A percentile compares a stretch with the other conserved stretches of the same genome.
Conservation (phyloP, 108 stramenopile species). For the Cyclotella atomus region DNA sequence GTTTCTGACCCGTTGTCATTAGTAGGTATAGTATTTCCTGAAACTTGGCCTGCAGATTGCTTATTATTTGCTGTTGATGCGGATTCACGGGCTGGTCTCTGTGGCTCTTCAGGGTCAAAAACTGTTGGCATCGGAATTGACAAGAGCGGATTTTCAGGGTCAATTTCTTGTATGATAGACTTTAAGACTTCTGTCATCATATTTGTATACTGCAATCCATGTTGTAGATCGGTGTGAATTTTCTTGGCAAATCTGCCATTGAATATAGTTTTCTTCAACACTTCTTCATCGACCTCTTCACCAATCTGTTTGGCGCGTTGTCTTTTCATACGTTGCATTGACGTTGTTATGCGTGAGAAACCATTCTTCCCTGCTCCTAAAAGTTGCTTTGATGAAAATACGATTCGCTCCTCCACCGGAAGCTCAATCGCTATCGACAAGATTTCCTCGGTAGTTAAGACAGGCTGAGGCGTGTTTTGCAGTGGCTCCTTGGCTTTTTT, state of each 20-base stretch:
- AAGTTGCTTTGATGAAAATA: constrained; percentile 66
- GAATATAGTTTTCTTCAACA: constrained; percentile 60
- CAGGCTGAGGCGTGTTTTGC: neutral
- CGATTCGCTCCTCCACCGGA: constrained; percentile 56
- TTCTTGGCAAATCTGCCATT: constrained; percentile 77
- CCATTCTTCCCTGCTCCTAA: constrained; percentile 77
- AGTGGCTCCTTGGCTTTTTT: neutral
- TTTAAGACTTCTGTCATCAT: constrained; percentile 60
- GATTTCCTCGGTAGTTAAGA: constrained; percentile 33
- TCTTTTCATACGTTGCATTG: constrained; percentile 75
- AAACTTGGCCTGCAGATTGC: neutral
- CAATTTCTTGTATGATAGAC: constrained; percentile 62
- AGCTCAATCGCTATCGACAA: constrained; percentile 43
- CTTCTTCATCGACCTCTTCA: constrained; percentile 44
- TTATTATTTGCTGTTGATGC: neutral
- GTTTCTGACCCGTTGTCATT: neutral
- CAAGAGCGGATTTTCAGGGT: constrained; percentile 48
- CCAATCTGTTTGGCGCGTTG: constrained; percentile 71
- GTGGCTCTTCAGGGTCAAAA: neutral
- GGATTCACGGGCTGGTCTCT: neutral
- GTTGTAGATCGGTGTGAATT: constrained; percentile 65
- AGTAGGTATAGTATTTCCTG: neutral
- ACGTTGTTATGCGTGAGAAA: constrained; percentile 70
- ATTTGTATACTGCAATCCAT: constrained; percentile 66
- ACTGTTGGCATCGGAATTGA: constrained; percentile 14